Conservation (phyloP, 148 eudicot species). For the Hydrangea macrophylla region DNA sequence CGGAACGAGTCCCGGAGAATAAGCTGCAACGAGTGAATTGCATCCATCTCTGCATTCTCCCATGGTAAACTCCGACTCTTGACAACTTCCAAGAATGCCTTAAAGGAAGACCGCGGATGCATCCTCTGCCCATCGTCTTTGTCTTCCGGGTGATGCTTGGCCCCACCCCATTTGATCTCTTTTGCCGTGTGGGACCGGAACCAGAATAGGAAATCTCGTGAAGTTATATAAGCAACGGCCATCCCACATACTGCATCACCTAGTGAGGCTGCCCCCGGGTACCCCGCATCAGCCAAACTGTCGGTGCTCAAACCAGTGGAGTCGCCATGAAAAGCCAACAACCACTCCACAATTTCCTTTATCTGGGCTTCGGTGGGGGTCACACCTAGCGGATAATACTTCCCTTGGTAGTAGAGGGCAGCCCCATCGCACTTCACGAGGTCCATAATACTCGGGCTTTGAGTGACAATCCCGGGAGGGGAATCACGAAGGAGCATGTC, state of each 20-base stretch:
- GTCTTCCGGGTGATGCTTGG: constrained; percentile 88
- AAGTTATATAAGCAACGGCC: constrained; percentile 89
- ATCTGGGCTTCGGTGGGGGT: constrained; percentile 84
- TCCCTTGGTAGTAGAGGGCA: constrained; percentile 71
- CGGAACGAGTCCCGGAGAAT: constrained; percentile 73
- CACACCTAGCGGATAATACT: constrained; percentile 67
- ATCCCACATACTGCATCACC: constrained; percentile 94
- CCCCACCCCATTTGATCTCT: constrained; percentile 98
- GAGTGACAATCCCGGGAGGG: constrained; percentile 78
- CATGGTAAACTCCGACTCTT: constrained; percentile 83
- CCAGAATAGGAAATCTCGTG: constrained; percentile 85
- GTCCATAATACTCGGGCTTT: constrained; percentile 87
- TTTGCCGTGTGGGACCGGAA: constrained; percentile 81
- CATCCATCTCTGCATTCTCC: constrained; percentile 96
- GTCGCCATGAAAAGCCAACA: constrained; percentile 61
- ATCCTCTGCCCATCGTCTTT: constrained; percentile 80
- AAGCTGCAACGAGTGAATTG: constrained; percentile 92
- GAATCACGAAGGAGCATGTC: constrained; percentile 93
- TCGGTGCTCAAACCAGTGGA: constrained; percentile 95
- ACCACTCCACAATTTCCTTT: constrained; percentile 83
- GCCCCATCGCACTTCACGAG: constrained; percentile 96
- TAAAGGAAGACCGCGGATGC: constrained; percentile 94
- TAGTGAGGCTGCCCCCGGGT: constrained; percentile 70
- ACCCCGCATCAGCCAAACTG: constrained; percentile 85
- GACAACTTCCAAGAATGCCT: constrained; percentile 84